phyloP scores from a whole-genome alignment of 2,329 filamentous ascomycete species.

The Fusarium odoratissimum region DNA sequence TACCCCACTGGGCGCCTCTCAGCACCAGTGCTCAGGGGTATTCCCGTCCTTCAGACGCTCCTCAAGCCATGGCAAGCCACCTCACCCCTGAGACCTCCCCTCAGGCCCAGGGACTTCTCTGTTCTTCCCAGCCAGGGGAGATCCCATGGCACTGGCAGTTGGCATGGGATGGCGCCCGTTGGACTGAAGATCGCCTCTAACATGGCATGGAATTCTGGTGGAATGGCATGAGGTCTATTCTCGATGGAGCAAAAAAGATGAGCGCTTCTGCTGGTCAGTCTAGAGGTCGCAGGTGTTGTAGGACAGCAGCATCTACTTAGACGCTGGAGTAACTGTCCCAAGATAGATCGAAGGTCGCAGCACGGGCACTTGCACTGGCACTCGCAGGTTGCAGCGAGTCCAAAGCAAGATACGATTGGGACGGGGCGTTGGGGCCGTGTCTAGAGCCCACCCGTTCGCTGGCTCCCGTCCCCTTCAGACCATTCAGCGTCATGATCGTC shows the following conservation, averaged over 20 bases:
- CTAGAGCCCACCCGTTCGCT: constrained; percentile 45
- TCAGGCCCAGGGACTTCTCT: constrained; percentile 22
- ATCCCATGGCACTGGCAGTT: constrained; percentile 36
- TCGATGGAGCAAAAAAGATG: background rate
- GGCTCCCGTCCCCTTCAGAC: constrained; percentile 32
- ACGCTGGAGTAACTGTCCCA: constrained; percentile 34
- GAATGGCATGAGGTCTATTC: constrained; percentile 35
- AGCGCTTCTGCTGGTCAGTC: constrained; percentile 36
- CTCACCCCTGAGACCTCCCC: constrained; percentile 17
- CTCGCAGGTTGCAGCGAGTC: constrained; percentile 21
- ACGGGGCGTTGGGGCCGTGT: constrained; percentile 27
- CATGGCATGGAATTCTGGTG: constrained; percentile 40
- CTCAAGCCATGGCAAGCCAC: constrained; percentile 29
- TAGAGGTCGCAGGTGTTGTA: constrained; percentile 32
- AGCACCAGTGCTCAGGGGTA: constrained; percentile 44
- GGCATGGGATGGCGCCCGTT: constrained; percentile 35
- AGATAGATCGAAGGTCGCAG: constrained; percentile 16
- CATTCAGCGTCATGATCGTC: constrained; percentile 44
- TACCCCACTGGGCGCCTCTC: constrained; percentile 45
- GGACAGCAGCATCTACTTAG: constrained; percentile 12
- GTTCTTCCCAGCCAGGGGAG: constrained; percentile 26
- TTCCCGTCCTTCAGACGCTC: constrained; percentile 35
- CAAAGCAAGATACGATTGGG: constrained; percentile 32
- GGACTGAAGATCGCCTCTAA: constrained; percentile 35
- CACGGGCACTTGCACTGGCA: background rate